Conservation (phyloP, 805 yeast species). For the Debaryomyces tyrocola region DNA sequence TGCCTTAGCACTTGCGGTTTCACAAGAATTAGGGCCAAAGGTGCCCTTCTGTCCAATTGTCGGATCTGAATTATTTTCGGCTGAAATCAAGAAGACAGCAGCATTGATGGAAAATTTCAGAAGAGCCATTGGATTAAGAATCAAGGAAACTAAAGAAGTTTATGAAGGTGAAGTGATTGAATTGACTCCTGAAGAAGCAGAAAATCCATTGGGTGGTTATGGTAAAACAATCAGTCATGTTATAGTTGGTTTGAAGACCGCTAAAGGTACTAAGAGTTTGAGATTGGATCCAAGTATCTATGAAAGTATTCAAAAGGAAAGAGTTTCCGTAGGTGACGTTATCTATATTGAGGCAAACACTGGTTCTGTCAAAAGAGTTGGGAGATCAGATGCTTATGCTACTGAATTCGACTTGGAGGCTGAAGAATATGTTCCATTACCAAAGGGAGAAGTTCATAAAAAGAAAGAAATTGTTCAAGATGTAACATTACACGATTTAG, state of each 20-base stretch:
- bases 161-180: conserved; percentile 98
- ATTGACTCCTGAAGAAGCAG: conserved; percentile 92
- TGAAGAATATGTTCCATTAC: conserved; percentile 96
- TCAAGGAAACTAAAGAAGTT: conserved; percentile 95
- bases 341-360: conserved; percentile 96
- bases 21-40: conserved; percentile 94
- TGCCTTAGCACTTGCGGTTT: conserved; percentile 91
- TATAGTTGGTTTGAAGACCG: conserved; percentile 87
- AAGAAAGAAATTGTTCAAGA: conserved; percentile 98
- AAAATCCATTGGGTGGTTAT: conserved; percentile 95
- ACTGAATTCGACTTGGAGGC: conserved; percentile 98
- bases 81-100: conserved; percentile 97
- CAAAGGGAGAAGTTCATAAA: conserved; percentile 98
- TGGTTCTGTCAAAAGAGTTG: conserved; percentile 95
- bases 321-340: conserved; percentile 93
- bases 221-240: conserved; percentile 97
- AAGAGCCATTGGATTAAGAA: conserved; percentile 92
- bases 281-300: conserved; percentile 91
- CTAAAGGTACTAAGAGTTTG: conserved; percentile 85
- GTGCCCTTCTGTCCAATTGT: conserved; percentile 98
- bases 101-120: conserved; percentile 95
- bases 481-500: conserved; percentile 93
- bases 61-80: conserved; percentile 89
- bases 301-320: conserved; percentile 92
- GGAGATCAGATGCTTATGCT: conserved; percentile 97